A percentile compares a stretch with the other conserved stretches of the same genome.
These are phyloP conservation scores for Parathielavia hyrcaniae DNA, from an alignment of 495 filamentous ascomycete species.

Conservation along the genomic window DNA sequence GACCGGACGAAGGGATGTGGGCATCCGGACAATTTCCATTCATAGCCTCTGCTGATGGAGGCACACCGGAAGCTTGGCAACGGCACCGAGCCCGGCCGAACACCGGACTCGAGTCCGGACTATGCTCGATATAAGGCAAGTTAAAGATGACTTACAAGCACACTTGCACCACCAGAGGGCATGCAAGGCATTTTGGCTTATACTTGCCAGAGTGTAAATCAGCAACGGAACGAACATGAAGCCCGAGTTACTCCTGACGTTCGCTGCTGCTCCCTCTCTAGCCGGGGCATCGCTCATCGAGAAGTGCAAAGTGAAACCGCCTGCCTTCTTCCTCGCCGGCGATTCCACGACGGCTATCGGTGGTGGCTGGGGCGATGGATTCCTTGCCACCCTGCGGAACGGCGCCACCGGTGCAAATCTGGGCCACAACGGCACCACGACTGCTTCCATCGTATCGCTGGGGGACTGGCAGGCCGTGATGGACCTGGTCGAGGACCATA, in stretches of 20 bases:
- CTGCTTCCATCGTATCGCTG: slow-evolving; percentile 1
- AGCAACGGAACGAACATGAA: background rate
- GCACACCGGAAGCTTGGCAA: too few relatives aligned
- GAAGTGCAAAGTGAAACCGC: background rate
- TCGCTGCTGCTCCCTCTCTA: background rate
- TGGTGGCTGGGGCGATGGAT: slow-evolving; percentile 7
- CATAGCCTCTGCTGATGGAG: too few relatives aligned
- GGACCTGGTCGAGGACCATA: background rate
- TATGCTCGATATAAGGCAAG: background rate
- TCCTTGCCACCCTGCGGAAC: background rate
- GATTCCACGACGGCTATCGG: slow-evolving; percentile 4
- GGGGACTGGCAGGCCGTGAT: slow-evolving; percentile 4
- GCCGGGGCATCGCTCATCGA: background rate
- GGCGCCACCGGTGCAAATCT: background rate
- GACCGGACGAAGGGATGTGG: too few relatives aligned
- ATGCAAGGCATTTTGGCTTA: background rate
- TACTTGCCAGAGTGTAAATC: background rate
- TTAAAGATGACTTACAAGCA: background rate
- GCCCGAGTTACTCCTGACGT: background rate
- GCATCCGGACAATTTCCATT: too few relatives aligned
- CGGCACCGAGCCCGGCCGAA: background rate
- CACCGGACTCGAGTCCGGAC: background rate
- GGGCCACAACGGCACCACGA: slow-evolving; percentile 7
- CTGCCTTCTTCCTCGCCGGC: slow-evolving; percentile 8
- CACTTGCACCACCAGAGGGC: background rate